A percentile compares a stretch with the other conserved stretches of the same genome.
Evolutionary conservation across 2,329 filamentous ascomycete species (phyloP).

Genomic region (Thelonectria rubi): DNA sequence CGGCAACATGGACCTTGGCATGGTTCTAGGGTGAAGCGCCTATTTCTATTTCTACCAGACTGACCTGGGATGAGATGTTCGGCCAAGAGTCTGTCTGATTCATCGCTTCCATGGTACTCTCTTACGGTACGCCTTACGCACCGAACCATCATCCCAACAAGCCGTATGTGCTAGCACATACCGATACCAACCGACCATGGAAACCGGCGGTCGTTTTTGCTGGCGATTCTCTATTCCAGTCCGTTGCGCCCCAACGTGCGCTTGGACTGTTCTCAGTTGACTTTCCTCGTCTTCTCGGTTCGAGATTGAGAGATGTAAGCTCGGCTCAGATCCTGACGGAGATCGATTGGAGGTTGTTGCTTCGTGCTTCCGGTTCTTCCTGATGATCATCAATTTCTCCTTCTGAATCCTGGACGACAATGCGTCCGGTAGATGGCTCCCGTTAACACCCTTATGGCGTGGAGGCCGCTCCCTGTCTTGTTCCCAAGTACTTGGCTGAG

Average conservation of each 20-base stretch:
- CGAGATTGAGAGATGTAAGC: constrained; percentile 3
- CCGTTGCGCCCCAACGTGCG: not conserved
- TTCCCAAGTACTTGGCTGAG: not conserved
- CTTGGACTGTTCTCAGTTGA: not conserved
- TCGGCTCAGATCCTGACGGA: not conserved
- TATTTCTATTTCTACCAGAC: not conserved
- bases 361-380: constrained; percentile 4
- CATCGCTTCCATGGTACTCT: not conserved
- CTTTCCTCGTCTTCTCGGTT: not conserved
- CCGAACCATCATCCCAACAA: too few relatives aligned
- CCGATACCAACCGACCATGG: too few relatives aligned
- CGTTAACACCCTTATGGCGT: not conserved
- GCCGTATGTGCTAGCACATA: too few relatives aligned
- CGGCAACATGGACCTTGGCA: constrained; percentile 91
- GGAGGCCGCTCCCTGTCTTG: not conserved
- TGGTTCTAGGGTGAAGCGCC: constrained; percentile 73
- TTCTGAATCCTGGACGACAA: not conserved
- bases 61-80: not conserved
- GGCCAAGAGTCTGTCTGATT: not conserved
- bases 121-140: too few relatives aligned
- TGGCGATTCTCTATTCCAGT: not conserved
- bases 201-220: too few relatives aligned
- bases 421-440: not conserved
- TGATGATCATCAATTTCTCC: not conserved
- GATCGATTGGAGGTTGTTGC: constrained; percentile 3